Conservation (phyloP, 345 rosid genomes). For the Sisymbrium irio region DNA sequence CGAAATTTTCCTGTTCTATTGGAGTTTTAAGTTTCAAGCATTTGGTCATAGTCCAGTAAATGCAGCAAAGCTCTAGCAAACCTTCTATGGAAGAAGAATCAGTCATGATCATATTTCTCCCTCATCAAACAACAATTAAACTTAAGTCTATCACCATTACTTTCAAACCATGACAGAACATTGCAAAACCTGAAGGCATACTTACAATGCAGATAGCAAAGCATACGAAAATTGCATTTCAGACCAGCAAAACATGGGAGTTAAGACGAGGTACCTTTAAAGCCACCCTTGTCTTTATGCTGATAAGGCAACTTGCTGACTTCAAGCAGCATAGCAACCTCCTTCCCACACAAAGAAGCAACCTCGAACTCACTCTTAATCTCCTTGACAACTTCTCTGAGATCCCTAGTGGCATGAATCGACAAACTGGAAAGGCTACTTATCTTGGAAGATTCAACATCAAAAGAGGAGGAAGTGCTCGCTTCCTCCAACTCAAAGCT, state of each 20-base stretch:
- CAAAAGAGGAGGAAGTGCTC: constrained; percentile 37
- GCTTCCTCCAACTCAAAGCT: constrained; percentile 74
- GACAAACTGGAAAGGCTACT: constrained; percentile 69
- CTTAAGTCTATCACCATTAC: background rate
- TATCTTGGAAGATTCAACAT: constrained; percentile 51
- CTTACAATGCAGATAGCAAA: background rate
- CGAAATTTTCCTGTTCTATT: background rate
- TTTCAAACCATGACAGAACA: background rate
- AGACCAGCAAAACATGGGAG: background rate
- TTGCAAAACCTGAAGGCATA: background rate
- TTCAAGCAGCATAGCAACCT: constrained; percentile 85
- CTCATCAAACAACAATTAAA: background rate
- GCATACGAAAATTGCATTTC: background rate
- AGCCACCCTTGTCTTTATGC: constrained; percentile 42
- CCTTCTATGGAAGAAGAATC: background rate
- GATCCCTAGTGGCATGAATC: constrained; percentile 68
- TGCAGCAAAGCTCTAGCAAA: background rate
- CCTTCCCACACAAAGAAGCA: constrained; percentile 76
- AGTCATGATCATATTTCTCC: background rate
- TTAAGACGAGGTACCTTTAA: constrained; percentile 54
- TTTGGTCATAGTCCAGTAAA: background rate
- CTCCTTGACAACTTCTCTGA: constrained; percentile 74
- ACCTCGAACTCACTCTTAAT: constrained; percentile 78
- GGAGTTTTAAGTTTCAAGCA: background rate
- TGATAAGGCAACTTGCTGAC: constrained; percentile 86